A percentile compares a stretch with the other conserved stretches of the same genome.
Evolutionary conservation across 2,329 filamentous ascomycete species (phyloP).

Genomic region (Taxawa tesnikishii): DNA sequence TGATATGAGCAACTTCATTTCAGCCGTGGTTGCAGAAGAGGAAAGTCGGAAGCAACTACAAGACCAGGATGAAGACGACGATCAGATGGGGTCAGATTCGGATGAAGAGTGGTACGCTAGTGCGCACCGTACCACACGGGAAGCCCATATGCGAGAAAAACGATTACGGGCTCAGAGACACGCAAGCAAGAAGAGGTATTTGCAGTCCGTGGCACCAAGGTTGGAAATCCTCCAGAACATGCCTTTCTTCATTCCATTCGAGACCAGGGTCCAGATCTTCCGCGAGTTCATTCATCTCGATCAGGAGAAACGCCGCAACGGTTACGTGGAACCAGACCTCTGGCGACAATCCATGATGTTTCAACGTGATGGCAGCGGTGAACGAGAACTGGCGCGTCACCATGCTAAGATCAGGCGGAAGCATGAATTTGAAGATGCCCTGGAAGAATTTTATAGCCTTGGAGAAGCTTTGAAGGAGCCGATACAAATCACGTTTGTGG

Average conservation of each 20-base stretch:
- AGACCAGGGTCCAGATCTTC: constrained; percentile 83
- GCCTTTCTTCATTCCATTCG: constrained; percentile 92
- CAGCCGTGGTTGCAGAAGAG: constrained; percentile 78
- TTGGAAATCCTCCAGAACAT: constrained; percentile 89
- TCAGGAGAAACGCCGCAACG: constrained; percentile 56
- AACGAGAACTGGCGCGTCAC: constrained; percentile 41
- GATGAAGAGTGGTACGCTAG: constrained; percentile 19
- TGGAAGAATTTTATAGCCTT: constrained; percentile 66
- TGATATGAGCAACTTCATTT: constrained; percentile 79
- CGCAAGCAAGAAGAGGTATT: constrained; percentile 54
- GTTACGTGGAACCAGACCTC: constrained; percentile 57
- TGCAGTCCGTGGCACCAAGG: constrained; percentile 72
- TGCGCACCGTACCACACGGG: constrained; percentile 1
- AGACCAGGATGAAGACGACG: constrained; percentile 48
- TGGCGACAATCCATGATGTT: constrained; percentile 48
- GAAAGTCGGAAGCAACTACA: constrained; percentile 60
- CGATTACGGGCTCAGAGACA: constrained; percentile 44
- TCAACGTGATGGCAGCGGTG: constrained; percentile 1
- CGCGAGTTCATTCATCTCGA: constrained; percentile 83
- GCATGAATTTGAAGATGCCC: constrained; percentile 75
- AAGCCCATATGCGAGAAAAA: constrained; percentile 15
- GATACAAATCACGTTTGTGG: constrained; percentile 92
- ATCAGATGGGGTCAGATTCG: constrained; percentile 31
- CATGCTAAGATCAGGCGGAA: constrained; percentile 70
- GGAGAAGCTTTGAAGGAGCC: constrained; percentile 82